Evolutionary conservation across 805 yeast species (phyloP), one percentile per base, ranked within the genome.

Genomic region (Lipomyces spencermartinsiae): DNA sequence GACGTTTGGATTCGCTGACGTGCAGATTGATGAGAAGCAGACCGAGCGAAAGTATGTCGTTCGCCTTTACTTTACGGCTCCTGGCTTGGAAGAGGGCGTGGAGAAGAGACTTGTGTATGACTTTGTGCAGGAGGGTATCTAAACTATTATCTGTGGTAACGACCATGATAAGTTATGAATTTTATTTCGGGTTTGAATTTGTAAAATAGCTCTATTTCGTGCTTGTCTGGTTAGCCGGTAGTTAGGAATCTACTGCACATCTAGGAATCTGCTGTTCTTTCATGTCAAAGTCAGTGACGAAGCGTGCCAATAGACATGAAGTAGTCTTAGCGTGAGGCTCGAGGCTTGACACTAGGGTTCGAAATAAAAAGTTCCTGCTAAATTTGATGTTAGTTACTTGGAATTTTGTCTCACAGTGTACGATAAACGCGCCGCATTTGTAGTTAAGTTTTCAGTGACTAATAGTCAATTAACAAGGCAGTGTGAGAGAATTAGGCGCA

Each of bases 1-100:
- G 60, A 57, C 60, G 12, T 58, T 69, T 64, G 72, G 72, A 4
- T 69, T 69, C 34, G 68, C 71, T 25, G 71, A 68, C 10, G 19
- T 66, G 19, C 56, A 22, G 29, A 61, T 61, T n/a, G 69, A 65
- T 34, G 71, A 64, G 22, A 54, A 46, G 31, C 65, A 65, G 31
- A 34, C 16, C 12, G 71, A 69, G 58, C 65, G 72, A 19, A 69
- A 64, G 35, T 69, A 68, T 59, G 71, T 69, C 43, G 59, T 43
- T 12, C 64, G 71, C 16, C 51, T 69, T 22, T 55, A n/a, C 39
- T 69, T 69, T 61, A 68, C 51, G 4, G 58, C 71, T 0, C 69
- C 71, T 25, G 37, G 63, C 4, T 34, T 67, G 61, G 19, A n/a
- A 1, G 62, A 37, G 37, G 66, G 63, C 0, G 37, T 69, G 51